A percentile compares a stretch with the other conserved stretches of the same genome.
These are phyloP conservation scores for Candida anutae DNA, from an alignment of 1,139 yeast species.

Conservation along the genomic window DNA sequence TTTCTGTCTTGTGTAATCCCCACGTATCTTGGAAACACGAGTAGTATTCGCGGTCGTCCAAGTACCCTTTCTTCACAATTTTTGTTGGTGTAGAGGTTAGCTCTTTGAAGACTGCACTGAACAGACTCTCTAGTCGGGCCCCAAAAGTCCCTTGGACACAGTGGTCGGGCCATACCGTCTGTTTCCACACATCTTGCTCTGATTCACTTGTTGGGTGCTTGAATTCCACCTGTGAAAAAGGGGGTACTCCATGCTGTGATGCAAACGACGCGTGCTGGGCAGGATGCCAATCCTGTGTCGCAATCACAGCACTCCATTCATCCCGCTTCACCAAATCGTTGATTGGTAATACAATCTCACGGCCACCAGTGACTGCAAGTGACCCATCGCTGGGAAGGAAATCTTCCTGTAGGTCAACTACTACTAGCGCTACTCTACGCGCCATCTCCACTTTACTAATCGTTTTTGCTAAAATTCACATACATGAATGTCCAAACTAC, in stretches of 20 bases:
- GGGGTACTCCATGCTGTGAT: conserved; percentile 47
- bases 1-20: conserved; percentile 63
- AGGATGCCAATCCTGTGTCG: conserved; percentile 92
- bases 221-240: conserved; percentile 46
- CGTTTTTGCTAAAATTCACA: neutral
- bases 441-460: neutral
- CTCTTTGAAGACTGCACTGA: conserved; percentile 17
- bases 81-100: conserved; percentile 21
- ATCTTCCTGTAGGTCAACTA: conserved; percentile 81
- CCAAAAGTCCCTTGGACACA: conserved; percentile 72
- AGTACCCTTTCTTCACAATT: conserved; percentile 61
- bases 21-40: conserved; percentile 85
- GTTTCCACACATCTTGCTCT: conserved; percentile 23
- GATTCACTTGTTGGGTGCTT: conserved; percentile 40
- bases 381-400: conserved; percentile 75
- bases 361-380: conserved; percentile 63
- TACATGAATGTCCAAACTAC: too few species aligned
- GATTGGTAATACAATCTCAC: conserved; percentile 48
- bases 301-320: conserved; percentile 57
- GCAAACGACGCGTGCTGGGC: conserved; percentile 75
- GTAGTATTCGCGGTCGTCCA: conserved; percentile 72
- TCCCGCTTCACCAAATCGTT: conserved; percentile 31
- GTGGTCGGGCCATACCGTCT: conserved; percentile 84
- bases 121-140: conserved; percentile 49
- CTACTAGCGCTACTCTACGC: conserved; percentile 43